Percentiles rank a stretch among this genome's conserved stretches.
Evolutionary conservation across 2,329 filamentous ascomycete species (phyloP).

Genomic region (Chaetothyriales sp.): DNA sequence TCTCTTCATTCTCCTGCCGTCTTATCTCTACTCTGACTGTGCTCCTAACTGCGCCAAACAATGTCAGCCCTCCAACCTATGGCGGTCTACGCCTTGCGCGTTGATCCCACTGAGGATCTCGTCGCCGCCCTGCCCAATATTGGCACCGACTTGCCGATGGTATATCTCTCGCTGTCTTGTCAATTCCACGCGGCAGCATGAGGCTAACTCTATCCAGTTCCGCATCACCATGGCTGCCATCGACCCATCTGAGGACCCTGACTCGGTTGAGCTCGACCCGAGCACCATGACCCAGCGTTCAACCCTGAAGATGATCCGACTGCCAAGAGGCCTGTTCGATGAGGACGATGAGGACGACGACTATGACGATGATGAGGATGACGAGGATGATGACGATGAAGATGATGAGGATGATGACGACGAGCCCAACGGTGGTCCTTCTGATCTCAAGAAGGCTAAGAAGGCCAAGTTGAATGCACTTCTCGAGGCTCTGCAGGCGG

Average conservation of each 20-base stretch:
- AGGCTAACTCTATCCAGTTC: conserved; percentile 43
- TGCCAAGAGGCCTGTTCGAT: conserved; percentile 40
- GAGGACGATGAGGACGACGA: conserved; percentile 47
- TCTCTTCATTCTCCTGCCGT: neutral
- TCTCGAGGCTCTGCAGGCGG: conserved; percentile 59
- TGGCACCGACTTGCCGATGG: conserved; percentile 60
- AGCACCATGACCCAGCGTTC: conserved; percentile 44
- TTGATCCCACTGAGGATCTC: conserved; percentile 70
- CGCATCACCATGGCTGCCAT: conserved; percentile 97
- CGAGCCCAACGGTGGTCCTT: conserved; percentile 44
- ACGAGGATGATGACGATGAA: conserved; percentile 39
- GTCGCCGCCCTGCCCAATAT: conserved; percentile 66
- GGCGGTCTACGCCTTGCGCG: conserved; percentile 81
- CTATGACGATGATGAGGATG: conserved; percentile 46
- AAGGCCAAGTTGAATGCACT: conserved; percentile 68
- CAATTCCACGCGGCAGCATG: neutral
- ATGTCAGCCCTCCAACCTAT: conserved; percentile 44
- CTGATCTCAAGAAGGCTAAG: conserved; percentile 78
- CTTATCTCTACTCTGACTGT: neutral
- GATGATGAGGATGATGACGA: conserved; percentile 40
- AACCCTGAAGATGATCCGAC: conserved; percentile 80
- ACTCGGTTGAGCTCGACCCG: conserved; percentile 44
- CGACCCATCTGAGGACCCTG: conserved; percentile 63
- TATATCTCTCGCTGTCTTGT: conserved; percentile 2
- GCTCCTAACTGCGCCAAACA: neutral